Evolutionary conservation across 2,329 filamentous ascomycete genomes (phyloP).

Genomic region (Monilinia aucupariae): DNA sequence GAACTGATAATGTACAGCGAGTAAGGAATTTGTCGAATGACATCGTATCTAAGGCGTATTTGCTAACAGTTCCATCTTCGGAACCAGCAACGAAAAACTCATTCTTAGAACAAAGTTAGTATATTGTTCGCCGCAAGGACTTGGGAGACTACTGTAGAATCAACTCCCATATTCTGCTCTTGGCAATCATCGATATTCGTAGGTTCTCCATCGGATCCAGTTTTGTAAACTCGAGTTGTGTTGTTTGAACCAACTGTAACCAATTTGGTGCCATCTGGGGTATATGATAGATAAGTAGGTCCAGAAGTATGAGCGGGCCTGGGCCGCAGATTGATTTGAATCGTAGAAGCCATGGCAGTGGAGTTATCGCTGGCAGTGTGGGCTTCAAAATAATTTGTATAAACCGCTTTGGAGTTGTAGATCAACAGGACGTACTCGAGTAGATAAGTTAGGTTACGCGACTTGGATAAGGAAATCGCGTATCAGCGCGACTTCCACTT

Average conservation of each 20-base stretch:
- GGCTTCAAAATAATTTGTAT: constrained; percentile 1
- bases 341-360: constrained; percentile 33
- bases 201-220: constrained; percentile 87
- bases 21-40: constrained; percentile 76
- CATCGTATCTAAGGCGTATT: constrained; percentile 74
- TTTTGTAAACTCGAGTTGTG: constrained; percentile 86
- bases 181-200: constrained; percentile 86
- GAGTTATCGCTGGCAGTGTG: constrained; percentile 17
- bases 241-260: constrained; percentile 93
- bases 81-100: constrained; percentile 83
- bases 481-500: constrained; percentile 20
- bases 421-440: too few species aligned
- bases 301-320: constrained; percentile 78
- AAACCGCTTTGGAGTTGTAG: constrained; percentile 16
- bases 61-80: constrained; percentile 93
- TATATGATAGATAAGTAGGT: constrained; percentile 82
- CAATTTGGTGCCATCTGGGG: constrained; percentile 77
- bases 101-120: constrained; percentile 44
- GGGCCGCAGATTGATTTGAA: constrained; percentile 48
- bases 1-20: constrained; percentile 76
- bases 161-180: constrained; percentile 78
- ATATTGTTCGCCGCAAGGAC: neutral
- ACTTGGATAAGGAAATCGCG: constrained; percentile 17
- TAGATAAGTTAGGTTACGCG: constrained; percentile 19
- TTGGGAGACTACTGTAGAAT: constrained; percentile 50